phyloP scores from a whole-genome alignment of 257 asterid species.

The Haberlea rhodopensis region DNA sequence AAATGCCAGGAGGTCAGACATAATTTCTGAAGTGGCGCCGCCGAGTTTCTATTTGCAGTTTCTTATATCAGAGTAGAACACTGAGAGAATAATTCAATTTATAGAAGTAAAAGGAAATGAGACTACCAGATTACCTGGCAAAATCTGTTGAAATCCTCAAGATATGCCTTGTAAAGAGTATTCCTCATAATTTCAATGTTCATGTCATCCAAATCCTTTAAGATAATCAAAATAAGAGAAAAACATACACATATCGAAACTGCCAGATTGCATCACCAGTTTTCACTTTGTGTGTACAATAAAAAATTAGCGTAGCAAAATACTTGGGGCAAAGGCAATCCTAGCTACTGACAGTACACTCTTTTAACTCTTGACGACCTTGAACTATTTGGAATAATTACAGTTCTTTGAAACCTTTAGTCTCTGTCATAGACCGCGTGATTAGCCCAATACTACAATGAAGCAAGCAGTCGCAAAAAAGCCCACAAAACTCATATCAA shows the following conservation, averaged over 20 bases:
- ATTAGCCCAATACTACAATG: no score
- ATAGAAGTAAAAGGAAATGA: slow-evolving; percentile 13
- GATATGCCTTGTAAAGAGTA: slow-evolving; percentile 91
- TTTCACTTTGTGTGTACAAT: neutral
- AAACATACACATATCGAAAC: neutral
- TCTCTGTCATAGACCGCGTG: no score
- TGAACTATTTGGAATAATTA: neutral
- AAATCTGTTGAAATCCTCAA: slow-evolving; percentile 82
- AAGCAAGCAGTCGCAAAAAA: no score
- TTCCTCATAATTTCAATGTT: slow-evolving; percentile 95
- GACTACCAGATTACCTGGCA: slow-evolving; percentile 55
- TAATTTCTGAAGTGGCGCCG: slow-evolving; percentile 90
- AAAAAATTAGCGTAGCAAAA: no score
- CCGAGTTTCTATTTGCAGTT: slow-evolving; percentile 64
- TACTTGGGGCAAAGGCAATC: neutral
- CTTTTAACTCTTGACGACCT: neutral
- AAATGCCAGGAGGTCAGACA: slow-evolving; percentile 88
- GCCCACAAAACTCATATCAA: no score
- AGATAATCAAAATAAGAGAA: slow-evolving; percentile 19
- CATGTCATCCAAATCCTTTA: slow-evolving; percentile 94
- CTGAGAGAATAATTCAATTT: neutral
- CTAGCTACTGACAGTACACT: neutral
- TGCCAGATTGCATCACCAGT: neutral
- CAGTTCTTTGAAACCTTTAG: neutral
- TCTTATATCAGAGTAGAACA: slow-evolving; percentile 23